These are phyloP conservation scores for Ailanthus altissimus DNA, from an alignment of 345 rosid species.

Conservation along the genomic window DNA sequence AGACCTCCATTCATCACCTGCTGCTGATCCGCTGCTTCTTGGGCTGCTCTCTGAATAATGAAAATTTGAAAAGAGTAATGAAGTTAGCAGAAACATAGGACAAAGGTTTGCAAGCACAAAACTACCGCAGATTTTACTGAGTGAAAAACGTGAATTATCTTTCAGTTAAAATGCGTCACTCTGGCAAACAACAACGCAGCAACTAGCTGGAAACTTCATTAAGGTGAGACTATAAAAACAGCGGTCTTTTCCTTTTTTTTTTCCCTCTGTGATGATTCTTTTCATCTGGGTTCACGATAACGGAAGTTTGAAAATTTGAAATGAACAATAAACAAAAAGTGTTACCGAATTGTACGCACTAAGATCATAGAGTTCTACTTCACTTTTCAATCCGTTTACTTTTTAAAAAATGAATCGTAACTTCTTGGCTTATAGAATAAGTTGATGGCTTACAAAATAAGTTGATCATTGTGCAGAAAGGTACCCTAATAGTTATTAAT, in stretches of 20 bases:
- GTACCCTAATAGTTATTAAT: too few relatives aligned
- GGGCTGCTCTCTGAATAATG: constrained; percentile 78
- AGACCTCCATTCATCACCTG: constrained; percentile 95
- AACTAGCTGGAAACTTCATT: not conserved
- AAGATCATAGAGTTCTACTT: not conserved
- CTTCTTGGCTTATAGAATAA: not conserved
- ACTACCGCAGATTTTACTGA: not conserved
- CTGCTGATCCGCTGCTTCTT: constrained; percentile 47
- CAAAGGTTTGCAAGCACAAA: not conserved
- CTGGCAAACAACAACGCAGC: not conserved
- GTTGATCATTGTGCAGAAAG: not conserved
- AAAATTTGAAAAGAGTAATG: not conserved
- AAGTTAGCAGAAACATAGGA: not conserved
- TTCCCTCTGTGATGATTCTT: not conserved
- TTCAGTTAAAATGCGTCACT: not conserved
- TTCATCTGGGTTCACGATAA: not conserved
- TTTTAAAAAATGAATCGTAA: not conserved
- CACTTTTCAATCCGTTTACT: not conserved
- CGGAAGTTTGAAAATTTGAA: not conserved
- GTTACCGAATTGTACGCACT: not conserved
- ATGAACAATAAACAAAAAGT: not conserved
- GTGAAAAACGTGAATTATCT: not conserved
- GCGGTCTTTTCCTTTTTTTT: not conserved
- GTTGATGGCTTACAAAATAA: not conserved
- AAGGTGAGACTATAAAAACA: not conserved